These are phyloP conservation scores for Evernia prunastri DNA, from an alignment of 495 filamentous ascomycete species.

Conservation along the genomic window DNA sequence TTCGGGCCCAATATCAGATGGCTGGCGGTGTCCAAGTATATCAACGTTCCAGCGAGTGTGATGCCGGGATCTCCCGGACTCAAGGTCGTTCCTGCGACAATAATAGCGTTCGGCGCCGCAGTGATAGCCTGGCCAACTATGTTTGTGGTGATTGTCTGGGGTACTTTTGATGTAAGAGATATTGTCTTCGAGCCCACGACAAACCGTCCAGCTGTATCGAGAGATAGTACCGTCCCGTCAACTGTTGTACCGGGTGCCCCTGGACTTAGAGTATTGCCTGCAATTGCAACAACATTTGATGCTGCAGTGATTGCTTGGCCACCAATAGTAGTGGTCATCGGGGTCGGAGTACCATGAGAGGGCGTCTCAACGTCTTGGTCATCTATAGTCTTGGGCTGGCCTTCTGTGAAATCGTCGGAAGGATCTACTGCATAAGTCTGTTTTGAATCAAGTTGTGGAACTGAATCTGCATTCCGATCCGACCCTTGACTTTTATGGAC, in stretches of 20 bases:
- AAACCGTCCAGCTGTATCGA: background rate
- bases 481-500: background rate
- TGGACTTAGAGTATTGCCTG: background rate
- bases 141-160: background rate
- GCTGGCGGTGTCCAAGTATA: background rate
- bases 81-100: background rate
- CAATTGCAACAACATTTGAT: background rate
- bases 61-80: background rate
- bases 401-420: background rate
- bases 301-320: conserved; percentile 1
- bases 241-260: background rate
- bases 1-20: background rate
- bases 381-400: conserved; percentile 1
- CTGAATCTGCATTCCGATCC: background rate
- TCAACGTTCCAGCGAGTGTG: background rate
- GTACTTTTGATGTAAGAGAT: background rate
- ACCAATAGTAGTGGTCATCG: background rate
- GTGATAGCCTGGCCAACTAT: background rate
- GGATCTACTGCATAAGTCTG: background rate
- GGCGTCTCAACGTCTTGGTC: background rate
- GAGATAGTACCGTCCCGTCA: background rate
- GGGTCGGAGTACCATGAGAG: background rate
- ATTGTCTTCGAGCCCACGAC: background rate
- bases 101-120: background rate
- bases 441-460: background rate